These are phyloP conservation scores for Jasminum sambac DNA, from an alignment of 257 asterid genomes.

Conservation along the genomic window DNA sequence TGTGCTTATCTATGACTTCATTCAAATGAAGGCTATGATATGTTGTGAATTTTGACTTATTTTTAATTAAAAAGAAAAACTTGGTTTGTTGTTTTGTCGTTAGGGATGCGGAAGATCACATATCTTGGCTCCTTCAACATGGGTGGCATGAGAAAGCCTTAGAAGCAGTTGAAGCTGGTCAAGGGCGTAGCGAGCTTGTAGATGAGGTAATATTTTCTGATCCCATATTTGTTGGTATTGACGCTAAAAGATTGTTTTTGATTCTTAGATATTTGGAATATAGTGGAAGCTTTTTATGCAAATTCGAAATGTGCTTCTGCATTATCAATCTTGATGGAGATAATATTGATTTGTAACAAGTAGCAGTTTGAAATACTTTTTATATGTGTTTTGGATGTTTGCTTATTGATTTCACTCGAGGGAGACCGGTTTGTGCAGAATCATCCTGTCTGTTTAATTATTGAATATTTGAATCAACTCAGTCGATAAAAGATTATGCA, in stretches of 20 bases:
- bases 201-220: constrained; percentile 66
- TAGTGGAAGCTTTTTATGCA: constrained; percentile 7
- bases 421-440: too few species aligned
- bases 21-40: neutral
- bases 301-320: constrained; percentile 13
- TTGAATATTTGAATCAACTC: too few species aligned
- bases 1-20: constrained; percentile 2
- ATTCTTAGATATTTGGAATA: constrained; percentile 16
- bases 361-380: constrained; percentile 13
- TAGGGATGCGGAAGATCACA: constrained; percentile 99
- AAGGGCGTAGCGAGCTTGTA: constrained; percentile 90
- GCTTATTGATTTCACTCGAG: neutral
- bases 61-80: neutral
- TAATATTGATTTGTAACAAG: constrained; percentile 5
- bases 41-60: too few species aligned
- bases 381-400: neutral
- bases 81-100: constrained; percentile 28
- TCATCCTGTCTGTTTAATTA: too few species aligned
- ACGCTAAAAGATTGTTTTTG: constrained; percentile 10
- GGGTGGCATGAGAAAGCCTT: constrained; percentile 94
- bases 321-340: constrained; percentile 15
- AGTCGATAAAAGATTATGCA: constrained; percentile 6
- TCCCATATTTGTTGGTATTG: neutral
- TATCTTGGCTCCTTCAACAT: constrained; percentile 97
- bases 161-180: constrained; percentile 97